A percentile compares a stretch with the other conserved stretches of the same genome.
Conservation (phyloP, 1,139 yeast species). For the Wickerhamomyces sp. region DNA sequence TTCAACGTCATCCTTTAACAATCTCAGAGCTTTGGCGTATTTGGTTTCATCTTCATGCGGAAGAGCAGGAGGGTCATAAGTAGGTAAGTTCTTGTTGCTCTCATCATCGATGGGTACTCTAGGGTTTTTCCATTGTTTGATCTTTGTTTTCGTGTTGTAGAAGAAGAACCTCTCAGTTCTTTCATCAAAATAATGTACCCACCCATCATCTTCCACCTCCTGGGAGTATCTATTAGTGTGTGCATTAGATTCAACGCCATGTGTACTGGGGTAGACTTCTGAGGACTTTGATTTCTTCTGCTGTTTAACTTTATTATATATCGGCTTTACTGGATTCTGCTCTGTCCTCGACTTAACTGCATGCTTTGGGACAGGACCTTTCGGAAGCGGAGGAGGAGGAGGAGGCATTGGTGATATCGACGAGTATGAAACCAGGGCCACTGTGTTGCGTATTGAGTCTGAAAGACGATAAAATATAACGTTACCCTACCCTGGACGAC, state of each 20-base stretch:
- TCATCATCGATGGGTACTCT: constrained; percentile 9
- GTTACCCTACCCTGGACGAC: not conserved
- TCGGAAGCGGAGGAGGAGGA: not conserved
- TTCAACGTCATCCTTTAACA: constrained; percentile 3
- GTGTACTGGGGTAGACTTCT: not conserved
- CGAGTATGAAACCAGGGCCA: not conserved
- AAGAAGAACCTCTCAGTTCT: constrained; percentile 6
- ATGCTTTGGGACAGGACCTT: not conserved
- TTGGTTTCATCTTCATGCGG: constrained; percentile 8
- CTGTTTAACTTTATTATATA: not conserved
- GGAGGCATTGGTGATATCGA: not conserved
- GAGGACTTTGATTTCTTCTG: not conserved
- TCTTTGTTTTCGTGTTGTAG: constrained; percentile 5
- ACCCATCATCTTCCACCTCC: constrained; percentile 8
- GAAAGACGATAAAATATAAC: not conserved
- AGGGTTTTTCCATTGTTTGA: constrained; percentile 12
- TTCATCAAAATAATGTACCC: constrained; percentile 10
- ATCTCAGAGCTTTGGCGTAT: constrained; percentile 2
- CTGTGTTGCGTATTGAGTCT: not conserved
- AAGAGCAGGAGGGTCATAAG: constrained; percentile 9
- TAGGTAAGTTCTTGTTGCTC: constrained; percentile 8
- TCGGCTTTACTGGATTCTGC: not conserved
- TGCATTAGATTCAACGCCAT: not conserved
- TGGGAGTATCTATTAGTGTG: not conserved
- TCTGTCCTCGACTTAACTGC: not conserved